These are phyloP conservation scores for Pythium aristosporum DNA, from an alignment of 352 stramenopile genomes.

Conservation along the genomic window DNA sequence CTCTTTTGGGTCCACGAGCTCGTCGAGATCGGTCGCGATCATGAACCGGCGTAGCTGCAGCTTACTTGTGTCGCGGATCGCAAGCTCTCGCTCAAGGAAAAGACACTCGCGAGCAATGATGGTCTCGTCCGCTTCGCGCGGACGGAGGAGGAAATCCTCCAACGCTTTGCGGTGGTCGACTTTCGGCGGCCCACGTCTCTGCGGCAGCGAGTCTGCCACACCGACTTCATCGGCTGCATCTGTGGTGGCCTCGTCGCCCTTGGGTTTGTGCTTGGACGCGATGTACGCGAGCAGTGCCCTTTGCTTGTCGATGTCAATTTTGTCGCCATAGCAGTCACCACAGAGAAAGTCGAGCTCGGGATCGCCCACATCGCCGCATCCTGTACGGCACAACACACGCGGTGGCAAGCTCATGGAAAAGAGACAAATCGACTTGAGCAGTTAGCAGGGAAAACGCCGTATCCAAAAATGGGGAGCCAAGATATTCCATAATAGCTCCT, in stretches of 20 bases:
- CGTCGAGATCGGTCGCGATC: conserved; percentile 58
- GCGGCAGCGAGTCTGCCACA: neutral
- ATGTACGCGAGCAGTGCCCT: conserved; percentile 40
- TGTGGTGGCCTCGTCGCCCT: neutral
- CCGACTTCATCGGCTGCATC: neutral
- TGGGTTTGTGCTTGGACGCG: conserved; percentile 11
- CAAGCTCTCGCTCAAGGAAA: conserved; percentile 58
- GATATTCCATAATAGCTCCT: neutral
- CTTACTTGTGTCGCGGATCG: conserved; percentile 57
- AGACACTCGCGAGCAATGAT: conserved; percentile 49
- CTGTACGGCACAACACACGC: conserved; percentile 47
- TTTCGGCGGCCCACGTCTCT: conserved; percentile 32
- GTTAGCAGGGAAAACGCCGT: neutral
- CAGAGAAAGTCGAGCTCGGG: conserved; percentile 61
- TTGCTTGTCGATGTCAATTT: conserved; percentile 41
- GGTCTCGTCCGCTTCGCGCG: conserved; percentile 39
- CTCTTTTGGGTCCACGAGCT: conserved; percentile 57
- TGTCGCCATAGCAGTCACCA: conserved; percentile 63
- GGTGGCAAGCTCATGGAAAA: conserved; percentile 46
- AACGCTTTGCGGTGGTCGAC: conserved; percentile 63
- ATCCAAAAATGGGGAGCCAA: conserved; percentile 8
- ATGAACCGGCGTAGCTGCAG: conserved; percentile 68
- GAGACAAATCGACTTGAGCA: neutral
- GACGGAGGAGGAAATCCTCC: conserved; percentile 39
- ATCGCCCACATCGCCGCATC: conserved; percentile 60